These are phyloP conservation scores for Geosmithia flava DNA, from an alignment of 2,329 filamentous ascomycete genomes.

Conservation along the genomic window DNA sequence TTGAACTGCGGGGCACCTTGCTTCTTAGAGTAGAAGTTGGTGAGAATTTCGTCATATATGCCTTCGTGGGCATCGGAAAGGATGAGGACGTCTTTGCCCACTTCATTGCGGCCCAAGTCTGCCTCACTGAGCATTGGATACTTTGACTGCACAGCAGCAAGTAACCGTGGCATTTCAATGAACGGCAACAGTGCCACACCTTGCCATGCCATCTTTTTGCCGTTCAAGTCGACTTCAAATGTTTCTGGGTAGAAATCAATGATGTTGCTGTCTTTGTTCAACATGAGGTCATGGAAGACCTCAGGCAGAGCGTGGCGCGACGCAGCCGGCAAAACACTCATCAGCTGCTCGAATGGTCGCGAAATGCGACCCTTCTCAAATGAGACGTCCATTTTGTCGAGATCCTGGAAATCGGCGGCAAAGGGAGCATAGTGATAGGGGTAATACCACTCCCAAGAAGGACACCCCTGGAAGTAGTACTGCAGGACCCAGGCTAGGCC, in stretches of 20 bases:
- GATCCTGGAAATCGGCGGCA: constrained; percentile 81
- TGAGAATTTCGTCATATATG: constrained; percentile 74
- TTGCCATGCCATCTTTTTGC: constrained; percentile 98
- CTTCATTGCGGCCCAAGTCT: constrained; percentile 65
- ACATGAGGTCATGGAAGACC: constrained; percentile 86
- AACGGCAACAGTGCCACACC: constrained; percentile 89
- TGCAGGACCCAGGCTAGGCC: constrained; percentile 89
- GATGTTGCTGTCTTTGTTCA: constrained; percentile 74
- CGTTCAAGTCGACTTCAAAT: constrained; percentile 87
- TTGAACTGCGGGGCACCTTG: constrained; percentile 54
- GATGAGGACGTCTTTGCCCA: constrained; percentile 71
- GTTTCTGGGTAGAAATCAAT: constrained; percentile 96
- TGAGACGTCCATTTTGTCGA: constrained; percentile 64
- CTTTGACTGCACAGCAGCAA: constrained; percentile 70
- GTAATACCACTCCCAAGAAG: constrained; percentile 99
- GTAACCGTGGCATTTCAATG: constrained; percentile 80
- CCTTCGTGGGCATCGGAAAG: constrained; percentile 69
- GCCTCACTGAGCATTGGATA: constrained; percentile 70
- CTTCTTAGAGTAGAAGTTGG: constrained; percentile 87
- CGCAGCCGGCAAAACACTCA: constrained; percentile 91
- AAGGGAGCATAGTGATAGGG: constrained; percentile 98
- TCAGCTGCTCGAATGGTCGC: constrained; percentile 89
- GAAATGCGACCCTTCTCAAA: constrained; percentile 83
- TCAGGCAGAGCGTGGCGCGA: constrained; percentile 85
- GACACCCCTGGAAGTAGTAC: constrained; percentile 97